Evolutionary conservation across 441 rosid genomes (phyloP), one percentile per base, ranked within the genome.

Genomic region (Pelargonium cotyledonis): DNA sequence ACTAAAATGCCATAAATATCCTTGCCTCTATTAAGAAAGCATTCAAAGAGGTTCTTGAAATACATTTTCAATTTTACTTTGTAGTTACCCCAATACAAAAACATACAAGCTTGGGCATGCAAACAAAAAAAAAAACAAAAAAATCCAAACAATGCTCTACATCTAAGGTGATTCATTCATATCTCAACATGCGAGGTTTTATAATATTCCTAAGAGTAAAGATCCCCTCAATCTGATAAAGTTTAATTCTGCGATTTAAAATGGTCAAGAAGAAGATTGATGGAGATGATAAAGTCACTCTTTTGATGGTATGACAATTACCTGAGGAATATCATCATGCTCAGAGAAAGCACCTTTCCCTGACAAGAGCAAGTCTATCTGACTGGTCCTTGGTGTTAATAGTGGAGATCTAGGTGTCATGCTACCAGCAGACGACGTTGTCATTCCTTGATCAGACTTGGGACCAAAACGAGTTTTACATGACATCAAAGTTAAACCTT

Each of bases 351-450:
- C 81, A 73, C 92, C 86, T 81, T 90, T 95, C 72, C 97, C 99
- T 47, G 91, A 86, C 76, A 89, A 81, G 60, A 88, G 85, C 83
- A 85, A 73, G 70, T 95, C 99, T 80, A 95, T 82, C 74, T 83
- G 98, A 85, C 91, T 86, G 76, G 83, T 86, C 77, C 88, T 90
- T 60, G 99, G 99, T 66, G 99, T 95, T 70, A 89, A 78, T 65
- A 89, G 77, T 7, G 99, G 99, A 79, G 99, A 95, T 77, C 94
- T 85, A 68, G 99, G 99, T 74, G 99, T 95, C 92, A 91, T 86
- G 82, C 99, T 95, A 72, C 99, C 95, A 67, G 90, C 99, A 38
- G 99, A 92, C n/a, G 99, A 95, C 62, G 98, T 88, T 43, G 99
- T 80, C 97, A 94, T 89, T 78, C 96, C 97, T 77, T 85, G 95